phyloP scores from a whole-genome alignment of 805 yeast species.

The Lachancea nothofagi region DNA sequence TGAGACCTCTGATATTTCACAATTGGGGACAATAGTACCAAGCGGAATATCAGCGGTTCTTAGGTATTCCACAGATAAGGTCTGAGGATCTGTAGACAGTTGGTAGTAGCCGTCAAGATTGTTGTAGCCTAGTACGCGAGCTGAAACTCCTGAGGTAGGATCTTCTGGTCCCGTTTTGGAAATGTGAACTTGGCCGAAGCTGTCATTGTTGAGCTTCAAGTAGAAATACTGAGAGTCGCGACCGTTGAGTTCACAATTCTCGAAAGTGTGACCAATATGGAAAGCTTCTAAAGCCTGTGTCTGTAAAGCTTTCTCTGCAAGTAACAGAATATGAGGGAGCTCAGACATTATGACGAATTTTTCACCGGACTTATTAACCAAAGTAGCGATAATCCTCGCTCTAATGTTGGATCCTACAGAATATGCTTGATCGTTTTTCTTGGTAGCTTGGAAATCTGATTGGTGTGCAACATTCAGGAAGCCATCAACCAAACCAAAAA shows the following conservation, averaged over 20 bases:
- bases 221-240: constrained; percentile 52
- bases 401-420: constrained; percentile 62
- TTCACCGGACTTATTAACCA: constrained; percentile 47
- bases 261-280: constrained; percentile 68
- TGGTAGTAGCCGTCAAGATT: constrained; percentile 59
- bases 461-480: constrained; percentile 65
- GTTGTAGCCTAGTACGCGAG: constrained; percentile 72
- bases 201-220: constrained; percentile 50
- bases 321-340: constrained; percentile 46
- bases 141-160: constrained; percentile 49
- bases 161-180: constrained; percentile 55
- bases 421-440: constrained; percentile 42
- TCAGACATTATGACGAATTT: constrained; percentile 56
- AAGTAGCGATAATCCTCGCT: constrained; percentile 64
- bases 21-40: constrained; percentile 58
- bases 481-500: constrained; percentile 69
- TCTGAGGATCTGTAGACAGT: constrained; percentile 62
- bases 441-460: constrained; percentile 42
- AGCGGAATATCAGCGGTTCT: constrained; percentile 66
- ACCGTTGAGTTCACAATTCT: constrained; percentile 51
- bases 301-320: constrained; percentile 8
- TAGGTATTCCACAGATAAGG: constrained; percentile 60
- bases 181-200: constrained; percentile 69
- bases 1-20: constrained; percentile 52
- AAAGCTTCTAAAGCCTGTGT: constrained; percentile 47